Percentiles rank a stretch among this genome's conserved stretches.
phyloP scores from a whole-genome alignment of 2,329 filamentous ascomycete species.

The Sarocladium oryzae region DNA sequence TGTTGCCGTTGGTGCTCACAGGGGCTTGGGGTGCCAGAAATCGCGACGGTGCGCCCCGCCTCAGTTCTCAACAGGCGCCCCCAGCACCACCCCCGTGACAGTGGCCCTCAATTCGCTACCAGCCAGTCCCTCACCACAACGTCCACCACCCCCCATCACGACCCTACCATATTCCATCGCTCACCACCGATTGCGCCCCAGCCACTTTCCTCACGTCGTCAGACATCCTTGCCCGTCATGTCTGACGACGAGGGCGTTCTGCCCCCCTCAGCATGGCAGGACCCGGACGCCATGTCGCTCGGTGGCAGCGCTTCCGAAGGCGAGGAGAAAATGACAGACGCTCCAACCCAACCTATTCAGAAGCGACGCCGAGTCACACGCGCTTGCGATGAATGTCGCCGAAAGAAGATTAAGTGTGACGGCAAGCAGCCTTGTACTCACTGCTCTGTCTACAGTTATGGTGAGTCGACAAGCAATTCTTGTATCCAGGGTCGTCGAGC shows the following conservation, averaged over 20 bases:
- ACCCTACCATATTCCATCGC: slow-evolving; percentile 10
- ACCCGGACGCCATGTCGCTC: slow-evolving; percentile 30
- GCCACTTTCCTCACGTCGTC: slow-evolving; percentile 8
- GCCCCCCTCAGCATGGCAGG: slow-evolving; percentile 21
- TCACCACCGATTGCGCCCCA: slow-evolving; percentile 7
- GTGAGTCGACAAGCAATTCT: slow-evolving; percentile 51
- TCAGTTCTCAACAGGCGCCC: background rate
- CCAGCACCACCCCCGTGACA: background rate
- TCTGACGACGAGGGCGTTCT: slow-evolving; percentile 37
- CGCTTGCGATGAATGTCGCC: slow-evolving; percentile 74
- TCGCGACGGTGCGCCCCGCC: slow-evolving; percentile 5
- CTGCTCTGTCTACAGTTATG: slow-evolving; percentile 97
- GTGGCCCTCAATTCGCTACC: background rate
- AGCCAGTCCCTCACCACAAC: background rate
- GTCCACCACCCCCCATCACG: slow-evolving; percentile 1
- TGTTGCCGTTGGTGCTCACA: background rate
- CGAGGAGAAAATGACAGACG: slow-evolving; percentile 32
- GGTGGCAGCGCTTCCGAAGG: slow-evolving; percentile 36
- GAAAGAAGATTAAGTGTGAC: slow-evolving; percentile 85
- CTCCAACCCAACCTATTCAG: slow-evolving; percentile 54
- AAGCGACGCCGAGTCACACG: slow-evolving; percentile 73
- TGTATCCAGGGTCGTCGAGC: too few relatives aligned
- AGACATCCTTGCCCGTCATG: slow-evolving; percentile 31
- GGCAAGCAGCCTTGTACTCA: slow-evolving; percentile 88
- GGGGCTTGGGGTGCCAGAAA: background rate